These are phyloP conservation scores for Centella asiatica DNA, from an alignment of 129 eudicot genomes.

Conservation along the genomic window DNA sequence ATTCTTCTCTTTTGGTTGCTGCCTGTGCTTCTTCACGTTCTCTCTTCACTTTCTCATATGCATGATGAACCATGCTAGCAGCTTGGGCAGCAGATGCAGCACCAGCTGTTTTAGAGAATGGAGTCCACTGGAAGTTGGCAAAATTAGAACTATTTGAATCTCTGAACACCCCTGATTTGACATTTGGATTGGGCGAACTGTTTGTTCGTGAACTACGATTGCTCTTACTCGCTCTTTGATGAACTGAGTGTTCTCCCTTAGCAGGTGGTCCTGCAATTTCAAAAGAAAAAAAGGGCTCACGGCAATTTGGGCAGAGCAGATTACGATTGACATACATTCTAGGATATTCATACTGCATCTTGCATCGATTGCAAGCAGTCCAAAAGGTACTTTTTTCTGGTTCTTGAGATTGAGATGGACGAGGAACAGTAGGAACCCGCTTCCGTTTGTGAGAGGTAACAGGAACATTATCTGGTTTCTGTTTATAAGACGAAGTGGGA, in stretches of 20 bases:
- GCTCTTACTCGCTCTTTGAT: constrained; percentile 19
- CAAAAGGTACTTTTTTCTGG: constrained; percentile 48
- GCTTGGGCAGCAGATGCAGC: constrained; percentile 59
- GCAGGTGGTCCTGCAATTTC: constrained; percentile 53
- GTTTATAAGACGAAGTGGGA: constrained; percentile 9
- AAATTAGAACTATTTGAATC: constrained; percentile 9
- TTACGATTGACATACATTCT: constrained; percentile 66
- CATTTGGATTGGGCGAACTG: constrained; percentile 22
- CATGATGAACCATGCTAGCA: constrained; percentile 69
- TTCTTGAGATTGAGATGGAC: constrained; percentile 27
- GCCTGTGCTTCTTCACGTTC: constrained; percentile 81
- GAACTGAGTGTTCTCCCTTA: constrained; percentile 14
- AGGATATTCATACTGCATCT: constrained; percentile 82
- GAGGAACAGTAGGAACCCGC: constrained; percentile 11
- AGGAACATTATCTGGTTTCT: constrained; percentile 2
- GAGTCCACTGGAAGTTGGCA: constrained; percentile 52
- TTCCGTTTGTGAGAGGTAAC: constrained; percentile 8
- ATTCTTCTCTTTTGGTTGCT: constrained; percentile 60
- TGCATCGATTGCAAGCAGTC: constrained; percentile 84
- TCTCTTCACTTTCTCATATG: constrained; percentile 71
- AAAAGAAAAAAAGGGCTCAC: constrained; percentile 61
- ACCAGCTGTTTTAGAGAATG: constrained; percentile 45
- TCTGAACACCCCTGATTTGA: constrained; percentile 5
- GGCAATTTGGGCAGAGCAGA: constrained; percentile 82
- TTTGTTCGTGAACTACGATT: constrained; percentile 15